Evolutionary conservation across 768 basidiomycete species (phyloP), one percentile per base, ranked within the genome.

Genomic region (Pulveroboletus sp.): DNA sequence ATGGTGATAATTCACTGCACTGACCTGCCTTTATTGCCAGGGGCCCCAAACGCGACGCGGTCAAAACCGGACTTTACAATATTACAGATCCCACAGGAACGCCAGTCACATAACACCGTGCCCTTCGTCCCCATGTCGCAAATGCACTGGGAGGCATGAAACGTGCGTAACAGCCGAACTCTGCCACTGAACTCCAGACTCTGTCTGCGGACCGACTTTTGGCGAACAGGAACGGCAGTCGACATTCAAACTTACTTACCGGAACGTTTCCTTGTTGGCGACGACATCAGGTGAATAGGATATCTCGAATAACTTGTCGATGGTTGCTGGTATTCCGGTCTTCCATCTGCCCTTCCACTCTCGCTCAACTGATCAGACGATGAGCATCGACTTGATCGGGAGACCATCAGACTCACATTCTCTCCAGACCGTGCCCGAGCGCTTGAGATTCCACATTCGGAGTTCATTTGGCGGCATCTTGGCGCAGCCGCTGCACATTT

Each of bases 71-170:
- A 80, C 60, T 77, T 80, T 44, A 78, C 72, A 30, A 79, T 75
- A 53, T 69, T 73, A 61, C 83, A 86, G 52, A 84, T 81, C 3
- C 84, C 83, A 53, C 83, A 86, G 26, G 83, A 83, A 42, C 68
- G 73, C 68, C 80, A 81, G 54, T 71, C 71, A 65, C 84, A 86
- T 17, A 82, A 60, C 1, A 60, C 58, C 4, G 73, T 61, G 30
- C 75, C 75, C 51, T 79, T 80, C 14, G 73, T 72, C 8, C 83
- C 83, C 53, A 86, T 67, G 61, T 86, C 81, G 68, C 83, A 86
- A 37, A 86, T 81, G 57, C 82, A 84, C 52, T 83, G 82, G 3
- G 80, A 72, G 49, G 80, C 76, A 52, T 85, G 79, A 58, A 82
- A 85, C 35, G 78, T 81, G 56, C 78, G 75, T 46, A 83, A 70